phyloP scores from a whole-genome alignment of 2,329 filamentous ascomycete species.

The Ceratocystis cubensis region DNA sequence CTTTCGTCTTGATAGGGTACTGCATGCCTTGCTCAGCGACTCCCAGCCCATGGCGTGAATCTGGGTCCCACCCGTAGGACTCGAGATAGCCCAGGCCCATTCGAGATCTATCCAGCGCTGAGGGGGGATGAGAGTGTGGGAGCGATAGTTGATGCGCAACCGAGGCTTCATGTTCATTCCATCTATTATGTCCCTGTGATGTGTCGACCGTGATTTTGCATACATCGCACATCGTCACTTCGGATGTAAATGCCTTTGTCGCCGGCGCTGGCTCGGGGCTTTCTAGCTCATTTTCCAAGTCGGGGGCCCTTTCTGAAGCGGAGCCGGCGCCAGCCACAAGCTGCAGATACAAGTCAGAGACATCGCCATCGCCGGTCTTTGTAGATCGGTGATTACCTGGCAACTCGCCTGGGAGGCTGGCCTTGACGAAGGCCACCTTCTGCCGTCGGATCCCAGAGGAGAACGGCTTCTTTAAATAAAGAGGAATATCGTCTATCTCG shows the following conservation, averaged over 20 bases:
- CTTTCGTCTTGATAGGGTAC: conserved; percentile 58
- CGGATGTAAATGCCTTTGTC: background rate
- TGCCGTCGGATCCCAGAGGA: conserved; percentile 44
- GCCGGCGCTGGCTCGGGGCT: background rate
- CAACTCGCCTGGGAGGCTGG: conserved; percentile 30
- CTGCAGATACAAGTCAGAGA: conserved; percentile 48
- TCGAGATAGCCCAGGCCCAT: conserved; percentile 57
- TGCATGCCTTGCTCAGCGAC: conserved; percentile 57
- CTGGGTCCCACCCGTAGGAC: conserved; percentile 62
- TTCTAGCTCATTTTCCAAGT: conserved; percentile 7
- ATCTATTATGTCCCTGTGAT: conserved; percentile 22
- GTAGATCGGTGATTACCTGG: background rate
- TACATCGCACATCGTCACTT: conserved; percentile 27
- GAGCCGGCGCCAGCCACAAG: conserved; percentile 45
- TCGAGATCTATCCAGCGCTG: conserved; percentile 54
- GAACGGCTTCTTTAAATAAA: conserved; percentile 43
- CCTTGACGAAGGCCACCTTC: conserved; percentile 45
- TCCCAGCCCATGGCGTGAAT: conserved; percentile 60
- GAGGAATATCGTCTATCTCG: conserved; percentile 37
- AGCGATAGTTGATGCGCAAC: conserved; percentile 61
- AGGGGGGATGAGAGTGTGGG: conserved; percentile 58
- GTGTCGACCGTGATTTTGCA: conserved; percentile 30
- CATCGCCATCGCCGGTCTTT: background rate
- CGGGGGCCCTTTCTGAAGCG: background rate
- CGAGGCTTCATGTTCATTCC: conserved; percentile 42